phyloP scores from a whole-genome alignment of 768 basidiomycete species.

The Calocera cornea region DNA sequence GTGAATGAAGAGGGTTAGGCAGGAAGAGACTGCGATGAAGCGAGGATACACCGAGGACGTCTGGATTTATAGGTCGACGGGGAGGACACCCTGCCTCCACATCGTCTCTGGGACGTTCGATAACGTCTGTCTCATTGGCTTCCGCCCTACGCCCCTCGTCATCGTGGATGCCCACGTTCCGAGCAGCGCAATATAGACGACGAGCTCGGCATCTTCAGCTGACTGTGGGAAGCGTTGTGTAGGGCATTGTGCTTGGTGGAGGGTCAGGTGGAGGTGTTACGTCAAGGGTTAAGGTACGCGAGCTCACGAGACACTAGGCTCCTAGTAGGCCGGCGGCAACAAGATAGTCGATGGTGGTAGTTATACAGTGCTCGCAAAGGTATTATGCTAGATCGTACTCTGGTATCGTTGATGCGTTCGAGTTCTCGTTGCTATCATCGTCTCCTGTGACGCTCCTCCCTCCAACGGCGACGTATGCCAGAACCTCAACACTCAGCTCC shows the following conservation, averaged over 20 bases:
- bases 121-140: not conserved
- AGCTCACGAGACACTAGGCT: too few species aligned
- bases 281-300: too few species aligned
- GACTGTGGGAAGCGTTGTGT: not conserved
- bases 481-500: not conserved
- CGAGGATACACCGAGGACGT: not conserved
- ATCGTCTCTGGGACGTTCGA: not conserved
- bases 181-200: not conserved
- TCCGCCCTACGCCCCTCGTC: not conserved
- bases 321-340: not conserved
- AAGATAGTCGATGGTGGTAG: not conserved
- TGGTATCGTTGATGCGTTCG: not conserved
- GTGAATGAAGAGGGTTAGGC: too few species aligned
- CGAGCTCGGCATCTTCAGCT: constrained; percentile 3
- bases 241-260: not conserved
- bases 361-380: not conserved
- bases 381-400: not conserved
- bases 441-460: not conserved
- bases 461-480: not conserved
- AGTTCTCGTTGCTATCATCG: not conserved
- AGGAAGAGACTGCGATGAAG: not conserved
- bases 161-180: not conserved
- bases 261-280: not conserved
- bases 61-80: not conserved
- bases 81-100: not conserved